Base-by-base conservation (phyloP, 768 basidiomycete species). In the Suillus alpinus region DNA sequence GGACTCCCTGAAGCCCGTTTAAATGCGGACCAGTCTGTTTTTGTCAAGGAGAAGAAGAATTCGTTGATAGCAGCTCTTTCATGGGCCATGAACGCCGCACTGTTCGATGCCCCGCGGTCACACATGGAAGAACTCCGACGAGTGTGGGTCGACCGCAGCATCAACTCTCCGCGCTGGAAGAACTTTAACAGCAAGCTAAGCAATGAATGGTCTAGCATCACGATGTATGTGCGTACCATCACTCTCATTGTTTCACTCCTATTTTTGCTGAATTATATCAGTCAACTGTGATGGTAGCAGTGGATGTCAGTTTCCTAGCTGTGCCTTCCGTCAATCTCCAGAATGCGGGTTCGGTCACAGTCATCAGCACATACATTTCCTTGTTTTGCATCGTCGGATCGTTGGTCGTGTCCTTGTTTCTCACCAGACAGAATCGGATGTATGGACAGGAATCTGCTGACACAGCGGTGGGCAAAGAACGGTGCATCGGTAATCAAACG, bases 301-400 rank as follows among this genome's bases (percentile, higher is more conserved):
- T 80, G 2, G 83, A 84, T 56, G 79, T 86, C 2, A 79, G 78
- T 0, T 83, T 84, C 63, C 67, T 86, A 10, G 79, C 81, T 10
- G 83, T 86, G 14, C 79, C 79, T 29, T 71, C 73, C 41, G 75
- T 80, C 37, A 76, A 12, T 50, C 1, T n/a, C 40, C 26, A n/a
- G 68, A 44, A 62, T 46, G 6, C 12, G 18, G 20, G 12, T 55
- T 56, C 20, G 50, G 56, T 44, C 4, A 31, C 56, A 0, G 32
- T 53, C 71, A 16, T 72, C 62, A 3, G 51, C 67, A 0, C 69
- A 44, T 80, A 78, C 44, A 58, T 76, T 8, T 80, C 80, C 1
- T 72, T 72, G 6, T 56, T 78, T 6, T 65, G 71, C 20, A 73
- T 68, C 57, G 61, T 80, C 34, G 73, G 71, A 4, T 71, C 71